phyloP scores from a whole-genome alignment of 306 rosid species.

The Cicer pinnatifidum region DNA sequence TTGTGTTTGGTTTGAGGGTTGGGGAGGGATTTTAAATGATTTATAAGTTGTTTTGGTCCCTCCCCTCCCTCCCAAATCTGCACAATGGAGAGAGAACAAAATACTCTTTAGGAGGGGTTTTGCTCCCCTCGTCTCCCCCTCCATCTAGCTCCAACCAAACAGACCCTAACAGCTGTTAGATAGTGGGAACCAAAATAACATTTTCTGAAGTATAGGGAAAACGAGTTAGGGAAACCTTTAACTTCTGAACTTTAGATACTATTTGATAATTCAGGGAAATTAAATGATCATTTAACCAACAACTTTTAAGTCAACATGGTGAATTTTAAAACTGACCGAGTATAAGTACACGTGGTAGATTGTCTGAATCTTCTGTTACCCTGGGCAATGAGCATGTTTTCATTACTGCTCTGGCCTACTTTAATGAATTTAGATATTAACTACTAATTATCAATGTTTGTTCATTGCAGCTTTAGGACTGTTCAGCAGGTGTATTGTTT shows the following conservation, averaged over 20 bases:
- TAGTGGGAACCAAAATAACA: neutral
- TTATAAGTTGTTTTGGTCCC: too few relatives aligned
- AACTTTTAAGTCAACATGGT: conserved; percentile 5
- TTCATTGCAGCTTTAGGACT: conserved; percentile 54
- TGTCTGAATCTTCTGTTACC: too few relatives aligned
- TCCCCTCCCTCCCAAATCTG: too few relatives aligned
- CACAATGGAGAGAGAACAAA: too few relatives aligned
- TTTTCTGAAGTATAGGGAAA: neutral
- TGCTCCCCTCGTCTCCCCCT: too few relatives aligned
- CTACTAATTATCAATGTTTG: conserved; percentile 29
- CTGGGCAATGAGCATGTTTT: neutral
- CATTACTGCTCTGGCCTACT: conserved; percentile 4
- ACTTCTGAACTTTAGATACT: neutral
- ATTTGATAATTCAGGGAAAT: neutral
- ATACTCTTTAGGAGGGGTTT: too few relatives aligned
- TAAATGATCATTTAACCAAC: neutral
- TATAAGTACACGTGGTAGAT: too few relatives aligned
- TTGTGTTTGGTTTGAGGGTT: too few relatives aligned
- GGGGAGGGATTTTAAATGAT: too few relatives aligned
- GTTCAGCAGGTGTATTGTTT: conserved; percentile 46
- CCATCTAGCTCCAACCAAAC: too few relatives aligned
- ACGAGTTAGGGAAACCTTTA: too few relatives aligned
- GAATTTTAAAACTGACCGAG: neutral
- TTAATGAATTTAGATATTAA: conserved; percentile 23
- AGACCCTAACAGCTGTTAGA: neutral